Percentiles rank a stretch among this genome's conserved stretches.
These are phyloP conservation scores for Cadophora luteo-olivacea DNA, from an alignment of 2,329 filamentous ascomycete genomes.

Conservation along the genomic window DNA sequence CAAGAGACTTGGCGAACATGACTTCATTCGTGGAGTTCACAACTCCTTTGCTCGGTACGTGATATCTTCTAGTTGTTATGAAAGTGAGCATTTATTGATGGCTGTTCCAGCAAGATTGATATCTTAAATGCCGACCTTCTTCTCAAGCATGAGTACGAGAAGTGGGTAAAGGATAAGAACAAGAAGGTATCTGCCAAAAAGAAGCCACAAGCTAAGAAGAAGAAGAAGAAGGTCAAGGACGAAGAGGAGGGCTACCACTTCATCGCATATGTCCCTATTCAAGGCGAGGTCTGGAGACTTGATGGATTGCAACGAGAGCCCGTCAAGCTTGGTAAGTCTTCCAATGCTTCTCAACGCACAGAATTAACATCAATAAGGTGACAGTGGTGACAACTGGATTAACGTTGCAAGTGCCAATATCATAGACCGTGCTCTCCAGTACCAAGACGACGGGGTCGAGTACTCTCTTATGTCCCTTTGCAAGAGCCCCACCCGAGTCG, in stretches of 20 bases:
- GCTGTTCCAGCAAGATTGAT: slow-evolving; percentile 67
- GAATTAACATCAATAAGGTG: slow-evolving; percentile 33
- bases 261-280: slow-evolving; percentile 82
- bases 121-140: slow-evolving; percentile 74
- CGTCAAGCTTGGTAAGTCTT: slow-evolving; percentile 60
- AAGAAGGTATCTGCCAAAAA: slow-evolving; percentile 19
- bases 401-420: slow-evolving; percentile 68
- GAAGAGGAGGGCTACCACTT: slow-evolving; percentile 80
- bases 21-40: slow-evolving; percentile 80
- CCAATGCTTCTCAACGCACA: neutral
- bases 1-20: slow-evolving; percentile 74
- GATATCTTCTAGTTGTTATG: neutral
- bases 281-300: slow-evolving; percentile 83
- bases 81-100: slow-evolving; percentile 15
- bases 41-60: slow-evolving; percentile 81
- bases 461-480: slow-evolving; percentile 82
- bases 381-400: slow-evolving; percentile 66
- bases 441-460: slow-evolving; percentile 69
- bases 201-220: slow-evolving; percentile 39
- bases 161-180: slow-evolving; percentile 40
- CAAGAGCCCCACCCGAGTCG: slow-evolving; percentile 61
- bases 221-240: slow-evolving; percentile 46
- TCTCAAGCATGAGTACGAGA: slow-evolving; percentile 59
- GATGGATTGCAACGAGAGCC: slow-evolving; percentile 83
- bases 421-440: slow-evolving; percentile 68